A percentile compares a stretch with the other conserved stretches of the same genome.
These are phyloP conservation scores for Solanum gracilifrons DNA, from an alignment of 257 asterid species.

Conservation along the genomic window DNA sequence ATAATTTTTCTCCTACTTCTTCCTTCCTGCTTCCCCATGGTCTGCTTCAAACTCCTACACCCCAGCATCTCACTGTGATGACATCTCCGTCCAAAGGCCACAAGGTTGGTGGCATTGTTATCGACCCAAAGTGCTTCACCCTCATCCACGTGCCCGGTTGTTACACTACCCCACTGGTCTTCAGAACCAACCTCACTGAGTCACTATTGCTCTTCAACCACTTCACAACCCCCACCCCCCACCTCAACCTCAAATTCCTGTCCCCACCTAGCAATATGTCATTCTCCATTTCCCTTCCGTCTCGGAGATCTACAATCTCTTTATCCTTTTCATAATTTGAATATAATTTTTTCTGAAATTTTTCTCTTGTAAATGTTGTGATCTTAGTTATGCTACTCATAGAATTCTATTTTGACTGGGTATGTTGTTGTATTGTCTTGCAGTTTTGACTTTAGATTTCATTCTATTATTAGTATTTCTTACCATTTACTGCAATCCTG, in stretches of 20 bases:
- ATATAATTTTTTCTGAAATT: not conserved
- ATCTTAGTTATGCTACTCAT: not conserved
- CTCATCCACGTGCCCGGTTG: not conserved
- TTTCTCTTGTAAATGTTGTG: not conserved
- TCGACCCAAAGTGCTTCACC: not conserved
- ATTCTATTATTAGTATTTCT: not conserved
- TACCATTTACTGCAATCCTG: not conserved
- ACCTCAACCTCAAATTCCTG: not conserved
- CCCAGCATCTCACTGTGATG: not conserved
- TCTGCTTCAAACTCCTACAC: not conserved
- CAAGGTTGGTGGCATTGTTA: not conserved
- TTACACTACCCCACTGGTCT: not conserved
- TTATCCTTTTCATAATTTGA: not conserved
- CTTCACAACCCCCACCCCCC: not conserved
- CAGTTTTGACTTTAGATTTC: not conserved
- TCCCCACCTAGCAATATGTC: not conserved
- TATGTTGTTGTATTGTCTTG: not conserved
- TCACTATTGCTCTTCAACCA: not conserved
- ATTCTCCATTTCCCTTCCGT: not conserved
- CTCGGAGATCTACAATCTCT: not conserved
- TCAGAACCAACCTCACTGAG: not conserved
- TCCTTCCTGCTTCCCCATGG: not conserved
- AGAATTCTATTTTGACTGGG: not conserved
- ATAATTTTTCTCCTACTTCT: not conserved
- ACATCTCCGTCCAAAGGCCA: not conserved